Conservation (phyloP, 345 rosid species). For the Hibiscus tridactylites region DNA sequence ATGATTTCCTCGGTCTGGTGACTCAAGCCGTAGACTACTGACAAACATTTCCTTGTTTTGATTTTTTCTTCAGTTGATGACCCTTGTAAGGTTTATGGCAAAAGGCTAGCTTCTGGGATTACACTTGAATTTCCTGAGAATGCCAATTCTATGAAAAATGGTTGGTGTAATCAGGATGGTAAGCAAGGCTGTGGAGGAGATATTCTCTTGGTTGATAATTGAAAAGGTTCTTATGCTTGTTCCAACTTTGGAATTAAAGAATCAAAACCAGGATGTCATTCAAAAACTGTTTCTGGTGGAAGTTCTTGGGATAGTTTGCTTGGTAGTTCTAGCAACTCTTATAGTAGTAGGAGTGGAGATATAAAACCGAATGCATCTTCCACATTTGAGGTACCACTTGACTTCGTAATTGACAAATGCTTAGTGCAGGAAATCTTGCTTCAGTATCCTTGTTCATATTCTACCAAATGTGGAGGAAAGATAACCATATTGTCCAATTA, state of each 20-base stretch:
- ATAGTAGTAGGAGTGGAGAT: slow-evolving; percentile 21
- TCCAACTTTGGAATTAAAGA: slow-evolving; percentile 24
- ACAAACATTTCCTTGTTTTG: slow-evolving; percentile 41
- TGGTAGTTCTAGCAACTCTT: slow-evolving; percentile 27
- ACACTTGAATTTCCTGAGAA: slow-evolving; percentile 10
- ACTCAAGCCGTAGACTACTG: slow-evolving; percentile 9
- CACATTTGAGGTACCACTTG: slow-evolving; percentile 71
- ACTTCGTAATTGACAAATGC: slow-evolving; percentile 72
- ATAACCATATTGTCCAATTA: background rate
- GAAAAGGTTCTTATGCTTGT: slow-evolving; percentile 22
- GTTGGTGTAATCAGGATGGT: slow-evolving; percentile 17
- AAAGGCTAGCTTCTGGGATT: slow-evolving; percentile 29
- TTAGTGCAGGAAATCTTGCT: slow-evolving; percentile 81
- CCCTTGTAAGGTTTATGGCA: slow-evolving; percentile 40
- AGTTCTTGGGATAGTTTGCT: slow-evolving; percentile 74
- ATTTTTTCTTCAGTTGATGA: slow-evolving; percentile 70
- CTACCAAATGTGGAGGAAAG: background rate
- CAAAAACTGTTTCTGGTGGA: slow-evolving; percentile 43
- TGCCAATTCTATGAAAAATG: slow-evolving; percentile 20
- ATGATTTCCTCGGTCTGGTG: slow-evolving; percentile 22
- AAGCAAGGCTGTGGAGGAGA: slow-evolving; percentile 31
- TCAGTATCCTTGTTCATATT: slow-evolving; percentile 70
- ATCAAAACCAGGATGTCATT: slow-evolving; percentile 19
- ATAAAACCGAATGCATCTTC: slow-evolving; percentile 29
- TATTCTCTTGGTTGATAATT: slow-evolving; percentile 23